Evolutionary conservation across 805 yeast species (phyloP), one percentile per base, ranked within the genome.

Genomic region (Pichia sporocuriosa): DNA sequence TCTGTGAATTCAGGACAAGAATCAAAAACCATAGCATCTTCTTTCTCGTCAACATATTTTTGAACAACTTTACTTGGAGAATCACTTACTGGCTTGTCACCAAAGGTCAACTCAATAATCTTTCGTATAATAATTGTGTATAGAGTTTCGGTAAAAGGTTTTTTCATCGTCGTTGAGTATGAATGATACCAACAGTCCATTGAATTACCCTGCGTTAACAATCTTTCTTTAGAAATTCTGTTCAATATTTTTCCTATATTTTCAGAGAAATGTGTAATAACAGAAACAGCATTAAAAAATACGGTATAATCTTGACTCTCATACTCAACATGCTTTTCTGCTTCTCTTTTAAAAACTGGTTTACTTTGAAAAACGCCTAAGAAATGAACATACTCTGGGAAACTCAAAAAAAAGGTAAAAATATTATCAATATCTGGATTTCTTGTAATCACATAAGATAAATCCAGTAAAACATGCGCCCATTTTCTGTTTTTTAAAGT

Each of bases 301-400:
- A 78, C 73, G 1, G 81, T 73, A 69, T 89, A 93, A 39, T 85
- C 90, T 25, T 84, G 85, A 34, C 79, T 80, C 56, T 90, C 98
- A 57, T 84, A 93, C 56, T 89, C 96, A 9, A 90, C 88, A 59
- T 90, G 98, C 45, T 77, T 81, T 6, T 73, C 68, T 4, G 78
- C 76, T 54, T 87, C 96, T 45, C 97, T 70, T 46, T 70, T 73
- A 52, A 86, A 64, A 0, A 84, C 79, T 1, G 93, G 84, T 35
- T 78, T 70, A 3, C 95, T 89, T 59, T 87, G 93, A 52, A 87
- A 84, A 25, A 86, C 61, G 2, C 75, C 63, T 24, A 84, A 52
- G 9, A 86, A 68, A 48, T 83, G 86, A 33, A 84, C 72, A 19
- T 81, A 70, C 24, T 66, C 60, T 3, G 63, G 55, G 15, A 73